phyloP scores from a whole-genome alignment of 2,329 filamentous ascomycete species.

The Verticillium longisporum region DNA sequence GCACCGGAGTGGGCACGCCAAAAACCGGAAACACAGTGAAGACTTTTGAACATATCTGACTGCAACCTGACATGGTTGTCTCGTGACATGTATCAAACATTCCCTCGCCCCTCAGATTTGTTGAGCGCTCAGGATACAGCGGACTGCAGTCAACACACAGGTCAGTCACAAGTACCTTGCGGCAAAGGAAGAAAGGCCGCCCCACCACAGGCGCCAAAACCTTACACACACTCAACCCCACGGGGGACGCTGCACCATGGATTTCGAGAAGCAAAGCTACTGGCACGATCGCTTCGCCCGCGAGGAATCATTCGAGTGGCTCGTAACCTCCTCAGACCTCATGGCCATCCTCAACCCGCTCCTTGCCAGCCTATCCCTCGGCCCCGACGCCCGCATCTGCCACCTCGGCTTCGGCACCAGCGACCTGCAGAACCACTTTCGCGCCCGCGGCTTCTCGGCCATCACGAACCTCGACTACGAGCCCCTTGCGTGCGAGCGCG shows the following conservation, averaged over 20 bases:
- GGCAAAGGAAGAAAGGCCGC: no score
- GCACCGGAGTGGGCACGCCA: neutral
- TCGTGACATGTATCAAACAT: neutral
- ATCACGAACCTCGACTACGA: slow-evolving; percentile 45
- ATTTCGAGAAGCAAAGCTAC: slow-evolving; percentile 43
- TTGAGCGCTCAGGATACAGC: neutral
- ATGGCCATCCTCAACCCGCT: slow-evolving; percentile 30
- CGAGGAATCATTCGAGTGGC: slow-evolving; percentile 42
- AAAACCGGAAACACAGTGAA: neutral
- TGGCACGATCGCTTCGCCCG: slow-evolving; percentile 39
- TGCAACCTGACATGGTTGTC: neutral
- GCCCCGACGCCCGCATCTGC: slow-evolving; percentile 26
- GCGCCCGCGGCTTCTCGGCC: slow-evolving; percentile 29
- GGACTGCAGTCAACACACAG: no score
- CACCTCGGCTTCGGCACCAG: slow-evolving; percentile 44
- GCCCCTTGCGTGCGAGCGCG: slow-evolving; percentile 36
- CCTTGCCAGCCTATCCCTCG: slow-evolving; percentile 14
- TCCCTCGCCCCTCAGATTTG: no score
- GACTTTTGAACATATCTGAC: neutral
- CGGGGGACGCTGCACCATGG: slow-evolving; percentile 5
- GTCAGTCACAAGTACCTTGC: no score
- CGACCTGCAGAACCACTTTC: slow-evolving; percentile 41
- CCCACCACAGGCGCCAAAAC: neutral
- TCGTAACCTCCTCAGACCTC: slow-evolving; percentile 33
- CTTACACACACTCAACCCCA: neutral